phyloP scores from a whole-genome alignment of 2,329 filamentous ascomycete genomes.

The Fusarium sp. region DNA sequence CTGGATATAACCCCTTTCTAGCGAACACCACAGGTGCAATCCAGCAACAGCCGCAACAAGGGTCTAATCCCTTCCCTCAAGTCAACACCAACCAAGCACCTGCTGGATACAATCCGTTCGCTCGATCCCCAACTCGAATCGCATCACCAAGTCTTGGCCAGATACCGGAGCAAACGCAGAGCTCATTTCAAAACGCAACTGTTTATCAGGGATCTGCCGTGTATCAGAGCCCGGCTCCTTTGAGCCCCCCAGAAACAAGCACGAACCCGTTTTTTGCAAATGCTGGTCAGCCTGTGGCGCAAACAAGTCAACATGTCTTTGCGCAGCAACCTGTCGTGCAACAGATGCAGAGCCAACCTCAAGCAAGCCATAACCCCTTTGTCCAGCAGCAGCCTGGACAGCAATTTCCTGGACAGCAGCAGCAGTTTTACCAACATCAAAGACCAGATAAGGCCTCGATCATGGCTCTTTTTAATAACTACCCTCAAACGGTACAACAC shows the following conservation, averaged over 20 bases:
- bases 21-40: constrained; percentile 47
- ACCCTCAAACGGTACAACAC: constrained; percentile 61
- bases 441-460: constrained; percentile 78
- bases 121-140: constrained; percentile 59
- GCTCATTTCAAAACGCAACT: constrained; percentile 50
- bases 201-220: constrained; percentile 45
- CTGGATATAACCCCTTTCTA: constrained; percentile 64
- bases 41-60: constrained; percentile 49
- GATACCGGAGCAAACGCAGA: constrained; percentile 62
- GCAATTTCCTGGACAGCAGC: constrained; percentile 32
- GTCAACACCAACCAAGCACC: constrained; percentile 51
- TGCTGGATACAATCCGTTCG: constrained; percentile 58
- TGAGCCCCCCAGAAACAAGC: constrained; percentile 40
- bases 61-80: constrained; percentile 43
- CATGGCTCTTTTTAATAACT: constrained; percentile 76
- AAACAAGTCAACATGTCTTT: constrained; percentile 41
- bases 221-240: constrained; percentile 45
- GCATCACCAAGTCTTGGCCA: constrained; percentile 61
- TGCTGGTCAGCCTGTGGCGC: constrained; percentile 40
- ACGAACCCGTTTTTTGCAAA: constrained; percentile 52
- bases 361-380: constrained; percentile 38
- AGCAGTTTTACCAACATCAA: constrained; percentile 53
- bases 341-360: constrained; percentile 27
- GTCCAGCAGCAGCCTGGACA: constrained; percentile 40
- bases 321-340: constrained; percentile 36